Conservation (phyloP, 495 filamentous ascomycete species). For the Penicillium egyptiacum region DNA sequence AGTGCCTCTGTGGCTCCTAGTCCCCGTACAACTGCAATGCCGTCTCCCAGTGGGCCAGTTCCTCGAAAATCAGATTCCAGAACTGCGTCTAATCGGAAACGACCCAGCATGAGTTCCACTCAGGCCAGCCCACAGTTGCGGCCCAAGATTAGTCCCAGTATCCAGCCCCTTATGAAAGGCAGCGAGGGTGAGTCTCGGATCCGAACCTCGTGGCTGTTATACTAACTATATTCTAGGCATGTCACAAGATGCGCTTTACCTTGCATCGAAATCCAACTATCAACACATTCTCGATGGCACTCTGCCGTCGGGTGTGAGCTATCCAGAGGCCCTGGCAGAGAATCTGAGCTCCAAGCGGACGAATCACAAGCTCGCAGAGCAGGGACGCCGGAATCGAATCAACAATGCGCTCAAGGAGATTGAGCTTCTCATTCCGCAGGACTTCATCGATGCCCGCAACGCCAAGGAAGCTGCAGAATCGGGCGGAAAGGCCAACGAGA, state of each 20-base stretch:
- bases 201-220: slow-evolving; percentile 8
- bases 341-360: slow-evolving; percentile 95
- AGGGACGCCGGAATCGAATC: slow-evolving; percentile 91
- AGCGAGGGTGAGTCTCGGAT: slow-evolving; percentile 60
- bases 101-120: slow-evolving; percentile 72
- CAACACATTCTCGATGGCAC: slow-evolving; percentile 96
- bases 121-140: slow-evolving; percentile 77
- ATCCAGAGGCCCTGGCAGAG: slow-evolving; percentile 85
- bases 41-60: slow-evolving; percentile 46
- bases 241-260: slow-evolving; percentile 71
- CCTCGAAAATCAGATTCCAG: slow-evolving; percentile 43
- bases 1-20: slow-evolving; percentile 37
- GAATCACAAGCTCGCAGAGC: slow-evolving; percentile 96
- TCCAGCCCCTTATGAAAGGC: slow-evolving; percentile 82
- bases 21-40: slow-evolving; percentile 40
- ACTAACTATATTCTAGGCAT: slow-evolving; percentile 37
- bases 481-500: slow-evolving; percentile 39
- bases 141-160: slow-evolving; percentile 92
- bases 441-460: slow-evolving; percentile 38
- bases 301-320: slow-evolving; percentile 82
- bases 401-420: slow-evolving; percentile 93
- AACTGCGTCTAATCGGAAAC: slow-evolving; percentile 54
- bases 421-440: slow-evolving; percentile 71
- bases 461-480: slow-evolving; percentile 34
- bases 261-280: slow-evolving; percentile 95